Percentiles rank a stretch among this genome's conserved stretches.
Evolutionary conservation across 768 basidiomycete species (phyloP).

Genomic region (Neoboletus brunneissimus): DNA sequence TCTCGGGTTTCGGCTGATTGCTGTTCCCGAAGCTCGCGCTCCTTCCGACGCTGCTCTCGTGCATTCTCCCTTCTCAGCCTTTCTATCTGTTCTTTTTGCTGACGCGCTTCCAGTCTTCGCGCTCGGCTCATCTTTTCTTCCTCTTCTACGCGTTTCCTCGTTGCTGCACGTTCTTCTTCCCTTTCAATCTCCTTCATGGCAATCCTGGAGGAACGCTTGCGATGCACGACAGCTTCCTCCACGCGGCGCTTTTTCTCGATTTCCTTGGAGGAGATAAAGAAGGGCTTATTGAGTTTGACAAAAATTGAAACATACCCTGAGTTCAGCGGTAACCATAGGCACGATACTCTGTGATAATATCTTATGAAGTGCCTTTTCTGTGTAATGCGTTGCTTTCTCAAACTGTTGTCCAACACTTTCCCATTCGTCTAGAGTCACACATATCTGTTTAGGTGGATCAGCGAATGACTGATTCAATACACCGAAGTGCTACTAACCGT

Average conservation of each 20-base stretch:
- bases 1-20: slow-evolving; percentile 11
- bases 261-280: slow-evolving; percentile 44
- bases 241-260: slow-evolving; percentile 56
- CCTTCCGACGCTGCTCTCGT: slow-evolving; percentile 47
- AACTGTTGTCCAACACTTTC: slow-evolving; percentile 74
- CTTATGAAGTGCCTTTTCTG: slow-evolving; percentile 78
- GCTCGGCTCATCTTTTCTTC: slow-evolving; percentile 66
- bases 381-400: slow-evolving; percentile 69
- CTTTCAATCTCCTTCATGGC: slow-evolving; percentile 77
- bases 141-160: slow-evolving; percentile 61
- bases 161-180: slow-evolving; percentile 64
- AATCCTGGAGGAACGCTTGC: slow-evolving; percentile 90
- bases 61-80: slow-evolving; percentile 54
- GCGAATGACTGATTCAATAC: background rate
- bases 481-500: slow-evolving; percentile 51
- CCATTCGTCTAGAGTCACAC: slow-evolving; percentile 83
- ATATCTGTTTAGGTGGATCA: slow-evolving; percentile 53
- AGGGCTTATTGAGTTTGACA: background rate
- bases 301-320: slow-evolving; percentile 46
- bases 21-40: slow-evolving; percentile 34
- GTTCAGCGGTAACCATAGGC: slow-evolving; percentile 64
- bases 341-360: slow-evolving; percentile 62
- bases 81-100: slow-evolving; percentile 56
- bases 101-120: slow-evolving; percentile 53
- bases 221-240: slow-evolving; percentile 75